These are phyloP conservation scores for Prototheca cutis DNA, from an alignment of 163 green algal genomes.

Conservation along the genomic window DNA sequence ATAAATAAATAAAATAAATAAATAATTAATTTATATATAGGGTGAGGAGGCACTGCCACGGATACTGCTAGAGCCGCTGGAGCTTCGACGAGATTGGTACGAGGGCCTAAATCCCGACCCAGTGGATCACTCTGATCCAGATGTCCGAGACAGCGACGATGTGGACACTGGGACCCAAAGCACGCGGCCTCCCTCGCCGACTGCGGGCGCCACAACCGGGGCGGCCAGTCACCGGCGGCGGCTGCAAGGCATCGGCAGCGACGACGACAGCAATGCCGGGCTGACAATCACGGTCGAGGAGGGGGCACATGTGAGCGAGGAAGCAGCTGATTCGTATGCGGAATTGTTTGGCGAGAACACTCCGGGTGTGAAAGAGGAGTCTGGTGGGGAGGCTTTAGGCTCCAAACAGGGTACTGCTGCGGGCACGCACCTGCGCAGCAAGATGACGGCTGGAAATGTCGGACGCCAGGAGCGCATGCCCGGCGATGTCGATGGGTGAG, in stretches of 20 bases:
- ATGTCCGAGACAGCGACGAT: slow-evolving; percentile 38
- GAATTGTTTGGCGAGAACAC: slow-evolving; percentile 46
- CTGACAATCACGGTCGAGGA: background rate
- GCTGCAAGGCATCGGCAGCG: too few relatives aligned
- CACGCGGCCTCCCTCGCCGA: background rate
- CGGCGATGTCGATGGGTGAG: too few relatives aligned
- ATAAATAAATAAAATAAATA: too few relatives aligned
- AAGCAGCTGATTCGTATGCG: slow-evolving; percentile 48
- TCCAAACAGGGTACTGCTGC: too few relatives aligned
- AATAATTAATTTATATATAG: too few relatives aligned
- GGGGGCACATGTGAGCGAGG: slow-evolving; percentile 15
- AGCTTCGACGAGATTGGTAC: slow-evolving; percentile 75
- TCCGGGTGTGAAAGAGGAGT: too few relatives aligned
- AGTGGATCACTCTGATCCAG: slow-evolving; percentile 74
- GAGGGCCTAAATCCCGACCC: slow-evolving; percentile 72
- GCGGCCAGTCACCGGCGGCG: background rate
- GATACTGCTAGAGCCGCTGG: slow-evolving; percentile 57
- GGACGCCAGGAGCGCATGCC: too few relatives aligned
- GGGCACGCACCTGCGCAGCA: too few relatives aligned
- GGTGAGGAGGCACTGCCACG: slow-evolving; percentile 40
- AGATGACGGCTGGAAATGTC: too few relatives aligned
- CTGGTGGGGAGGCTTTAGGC: too few relatives aligned
- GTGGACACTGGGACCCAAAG: too few relatives aligned
- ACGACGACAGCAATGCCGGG: background rate
- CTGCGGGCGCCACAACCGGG: background rate